Evolutionary conservation across 2,329 filamentous ascomycete species (phyloP).

Genomic region (Paecilomyces fulvus): DNA sequence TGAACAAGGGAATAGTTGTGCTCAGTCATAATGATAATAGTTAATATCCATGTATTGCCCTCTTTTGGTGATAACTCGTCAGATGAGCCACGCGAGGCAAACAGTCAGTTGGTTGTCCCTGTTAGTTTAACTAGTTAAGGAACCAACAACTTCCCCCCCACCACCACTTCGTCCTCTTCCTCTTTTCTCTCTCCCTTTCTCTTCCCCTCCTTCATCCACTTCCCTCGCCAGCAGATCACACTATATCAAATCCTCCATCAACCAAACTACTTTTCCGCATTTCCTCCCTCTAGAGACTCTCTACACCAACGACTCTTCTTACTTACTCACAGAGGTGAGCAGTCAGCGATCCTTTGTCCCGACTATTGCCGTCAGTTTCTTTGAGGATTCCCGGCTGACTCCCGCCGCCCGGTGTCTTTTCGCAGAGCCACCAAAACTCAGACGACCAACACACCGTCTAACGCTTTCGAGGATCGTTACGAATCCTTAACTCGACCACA

Average conservation of each 20-base stretch:
- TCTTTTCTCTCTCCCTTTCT: constrained; percentile 15
- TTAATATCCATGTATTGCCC: too few relatives aligned
- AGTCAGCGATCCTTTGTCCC: background rate
- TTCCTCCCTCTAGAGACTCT: background rate
- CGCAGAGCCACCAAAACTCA: constrained; percentile 2
- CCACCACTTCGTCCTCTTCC: constrained; percentile 16
- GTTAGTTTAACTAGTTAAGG: too few relatives aligned
- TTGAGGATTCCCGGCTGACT: constrained; percentile 3
- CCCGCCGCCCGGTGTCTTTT: background rate
- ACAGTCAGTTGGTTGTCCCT: too few relatives aligned
- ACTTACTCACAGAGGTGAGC: background rate
- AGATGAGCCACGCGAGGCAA: too few relatives aligned
- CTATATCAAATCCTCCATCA: background rate
- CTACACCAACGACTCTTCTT: background rate
- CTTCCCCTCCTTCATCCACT: constrained; percentile 14
- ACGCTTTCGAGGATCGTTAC: background rate
- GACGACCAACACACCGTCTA: background rate
- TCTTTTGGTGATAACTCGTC: too few relatives aligned
- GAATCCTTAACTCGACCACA: background rate
- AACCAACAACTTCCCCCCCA: too few relatives aligned
- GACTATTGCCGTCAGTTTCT: background rate
- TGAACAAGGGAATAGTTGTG: too few relatives aligned
- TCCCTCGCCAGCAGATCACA: background rate
- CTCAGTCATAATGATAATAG: too few relatives aligned
- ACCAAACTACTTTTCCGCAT: background rate